phyloP scores from a whole-genome alignment of 2,329 filamentous ascomycete genomes.

The Pseudogymnoascus verrucosus region DNA sequence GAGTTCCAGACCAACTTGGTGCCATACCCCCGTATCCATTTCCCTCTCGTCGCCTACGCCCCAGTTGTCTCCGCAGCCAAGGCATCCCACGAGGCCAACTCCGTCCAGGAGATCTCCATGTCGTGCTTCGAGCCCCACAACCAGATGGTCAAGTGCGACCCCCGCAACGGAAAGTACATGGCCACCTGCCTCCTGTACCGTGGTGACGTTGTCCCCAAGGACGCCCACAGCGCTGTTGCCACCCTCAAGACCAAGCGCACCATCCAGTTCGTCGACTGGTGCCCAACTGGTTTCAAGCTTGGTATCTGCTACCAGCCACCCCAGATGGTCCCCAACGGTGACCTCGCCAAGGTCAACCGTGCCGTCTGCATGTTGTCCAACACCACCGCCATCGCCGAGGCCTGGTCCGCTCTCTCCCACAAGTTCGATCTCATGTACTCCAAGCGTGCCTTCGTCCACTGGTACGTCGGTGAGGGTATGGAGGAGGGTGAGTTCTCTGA shows the following conservation, averaged over 20 bases:
- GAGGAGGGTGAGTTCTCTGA: slow-evolving; percentile 99
- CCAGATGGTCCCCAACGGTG: slow-evolving; percentile 90
- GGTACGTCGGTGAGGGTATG: slow-evolving; percentile 99
- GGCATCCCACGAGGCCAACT: slow-evolving; percentile 96
- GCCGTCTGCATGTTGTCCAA: slow-evolving; percentile 99
- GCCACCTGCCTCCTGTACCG: slow-evolving; percentile 96
- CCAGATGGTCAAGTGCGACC: slow-evolving; percentile 99
- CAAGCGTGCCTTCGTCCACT: slow-evolving; percentile 99
- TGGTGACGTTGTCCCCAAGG: slow-evolving; percentile 95
- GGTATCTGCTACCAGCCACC: slow-evolving; percentile 99
- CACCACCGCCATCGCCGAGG: slow-evolving; percentile 97
- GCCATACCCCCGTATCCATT: slow-evolving; percentile 97
- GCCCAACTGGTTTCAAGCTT: slow-evolving; percentile 99
- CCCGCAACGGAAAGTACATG: slow-evolving; percentile 99
- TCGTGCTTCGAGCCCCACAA: slow-evolving; percentile 99
- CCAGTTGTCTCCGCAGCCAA: slow-evolving; percentile 92
- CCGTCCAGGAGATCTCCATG: slow-evolving; percentile 96
- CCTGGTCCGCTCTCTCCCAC: slow-evolving; percentile 90
- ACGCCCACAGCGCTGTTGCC: slow-evolving; percentile 84
- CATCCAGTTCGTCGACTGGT: slow-evolving; percentile 99
- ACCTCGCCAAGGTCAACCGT: slow-evolving; percentile 95
- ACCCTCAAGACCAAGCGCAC: slow-evolving; percentile 99
- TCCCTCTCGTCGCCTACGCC: slow-evolving; percentile 93
- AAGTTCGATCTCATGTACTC: slow-evolving; percentile 99
- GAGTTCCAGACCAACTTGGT: slow-evolving; percentile 99